phyloP scores from a whole-genome alignment of 345 rosid genomes.

The Angophora floribunda region DNA sequence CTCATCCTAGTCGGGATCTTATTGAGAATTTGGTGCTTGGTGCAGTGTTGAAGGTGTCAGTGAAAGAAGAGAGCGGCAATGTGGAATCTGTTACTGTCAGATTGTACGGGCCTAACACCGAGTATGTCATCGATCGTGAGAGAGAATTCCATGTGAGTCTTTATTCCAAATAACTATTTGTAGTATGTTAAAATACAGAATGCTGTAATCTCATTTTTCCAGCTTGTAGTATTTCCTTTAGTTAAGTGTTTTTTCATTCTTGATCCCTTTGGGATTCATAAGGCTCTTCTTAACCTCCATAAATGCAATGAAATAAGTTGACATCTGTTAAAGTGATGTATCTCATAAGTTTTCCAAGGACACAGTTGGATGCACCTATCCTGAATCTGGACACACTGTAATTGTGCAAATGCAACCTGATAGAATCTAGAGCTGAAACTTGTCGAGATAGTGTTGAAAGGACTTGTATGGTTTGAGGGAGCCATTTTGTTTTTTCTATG shows the following conservation, averaged over 20 bases:
- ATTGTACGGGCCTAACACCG: slow-evolving; percentile 91
- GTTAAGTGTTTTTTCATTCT: background rate
- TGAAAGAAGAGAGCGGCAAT: slow-evolving; percentile 47
- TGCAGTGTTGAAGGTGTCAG: slow-evolving; percentile 88
- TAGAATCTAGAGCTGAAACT: background rate
- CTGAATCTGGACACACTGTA: background rate
- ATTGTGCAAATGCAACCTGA: background rate
- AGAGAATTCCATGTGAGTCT: slow-evolving; percentile 59
- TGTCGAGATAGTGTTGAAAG: background rate
- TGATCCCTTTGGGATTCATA: background rate
- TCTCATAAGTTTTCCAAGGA: background rate
- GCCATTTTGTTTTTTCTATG: background rate
- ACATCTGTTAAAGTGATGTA: background rate
- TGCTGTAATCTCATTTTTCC: background rate
- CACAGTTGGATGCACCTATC: background rate
- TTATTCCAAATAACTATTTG: background rate
- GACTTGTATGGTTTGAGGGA: background rate
- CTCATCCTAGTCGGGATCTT: background rate
- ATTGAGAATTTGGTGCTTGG: background rate
- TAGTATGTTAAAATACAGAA: background rate
- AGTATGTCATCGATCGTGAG: slow-evolving; percentile 73
- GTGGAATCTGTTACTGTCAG: slow-evolving; percentile 58
- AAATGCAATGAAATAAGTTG: background rate
- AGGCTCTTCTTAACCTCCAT: background rate
- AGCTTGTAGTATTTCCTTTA: background rate